Percentiles rank a stretch among this genome's conserved stretches.
Conservation (phyloP, 495 filamentous ascomycete genomes). For the Aspergillus baeticus region DNA sequence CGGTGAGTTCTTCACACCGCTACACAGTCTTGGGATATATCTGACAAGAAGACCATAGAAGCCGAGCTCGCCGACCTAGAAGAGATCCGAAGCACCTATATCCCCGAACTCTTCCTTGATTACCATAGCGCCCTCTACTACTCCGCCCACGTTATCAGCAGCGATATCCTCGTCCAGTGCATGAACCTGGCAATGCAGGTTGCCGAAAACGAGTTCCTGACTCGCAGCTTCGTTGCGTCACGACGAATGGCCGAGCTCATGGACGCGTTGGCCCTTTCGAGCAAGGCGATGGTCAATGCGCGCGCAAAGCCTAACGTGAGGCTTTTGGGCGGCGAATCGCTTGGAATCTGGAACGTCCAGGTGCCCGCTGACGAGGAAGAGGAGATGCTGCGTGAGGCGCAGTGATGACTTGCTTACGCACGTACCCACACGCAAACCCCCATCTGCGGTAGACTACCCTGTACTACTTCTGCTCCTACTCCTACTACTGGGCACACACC, state of each 20-base stretch:
- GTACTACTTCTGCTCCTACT: neutral
- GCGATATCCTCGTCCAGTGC: constrained; percentile 66
- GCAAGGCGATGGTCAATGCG: constrained; percentile 69
- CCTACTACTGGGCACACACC: no score
- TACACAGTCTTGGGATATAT: constrained; percentile 8
- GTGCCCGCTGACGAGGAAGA: constrained; percentile 31
- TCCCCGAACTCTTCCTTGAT: constrained; percentile 80
- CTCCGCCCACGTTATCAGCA: constrained; percentile 59
- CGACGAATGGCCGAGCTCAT: constrained; percentile 77
- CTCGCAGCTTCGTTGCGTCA: constrained; percentile 60
- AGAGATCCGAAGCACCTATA: constrained; percentile 66
- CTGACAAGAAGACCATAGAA: constrained; percentile 23
- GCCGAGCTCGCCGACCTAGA: constrained; percentile 42
- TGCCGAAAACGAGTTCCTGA: constrained; percentile 61
- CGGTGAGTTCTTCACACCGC: constrained; percentile 32
- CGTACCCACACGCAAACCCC: no score
- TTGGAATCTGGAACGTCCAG: constrained; percentile 49
- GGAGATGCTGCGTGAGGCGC: constrained; percentile 9
- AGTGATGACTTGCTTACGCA: constrained; percentile 1
- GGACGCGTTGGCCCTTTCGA: constrained; percentile 67
- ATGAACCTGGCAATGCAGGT: constrained; percentile 75
- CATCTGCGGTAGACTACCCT: neutral
- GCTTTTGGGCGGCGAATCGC: constrained; percentile 36
- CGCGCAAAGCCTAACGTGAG: constrained; percentile 30
- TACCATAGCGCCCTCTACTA: constrained; percentile 74